Base-by-base conservation (phyloP, 768 basidiomycete genomes). In the Kondoa malvinella region DNA sequence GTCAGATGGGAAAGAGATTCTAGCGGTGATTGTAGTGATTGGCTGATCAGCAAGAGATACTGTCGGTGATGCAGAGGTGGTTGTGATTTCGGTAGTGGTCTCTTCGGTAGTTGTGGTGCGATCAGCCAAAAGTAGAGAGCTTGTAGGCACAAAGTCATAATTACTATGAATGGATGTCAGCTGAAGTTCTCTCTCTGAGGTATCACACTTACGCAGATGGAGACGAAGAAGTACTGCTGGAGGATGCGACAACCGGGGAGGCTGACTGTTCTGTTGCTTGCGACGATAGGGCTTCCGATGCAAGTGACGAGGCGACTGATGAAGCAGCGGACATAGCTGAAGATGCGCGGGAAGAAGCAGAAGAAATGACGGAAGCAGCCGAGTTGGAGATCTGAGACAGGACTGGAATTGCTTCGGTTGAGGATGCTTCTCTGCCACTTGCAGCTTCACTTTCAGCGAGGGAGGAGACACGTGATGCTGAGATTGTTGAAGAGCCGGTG, bases 111-210 rank as follows among this genome's bases (percentile, higher is more conserved):
- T 73, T 15, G 68, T 66, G 16, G 70, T 31, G 0, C 68, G 56
- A 16, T 63, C 67, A 63, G 71, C 69, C 57, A 70, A 32, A 4
- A 74, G 63, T 34, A 74, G 70, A 4, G 71, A 61, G 12, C 69
- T 69, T 2, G 74, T 72, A 3, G 72, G 74, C 3, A 75, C 70
- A 71, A 71, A 75, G 27, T 69, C 70, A 67, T 70, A 72, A 31
- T 50, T 40, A 62, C 40, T 50, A 21, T 50, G 21, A 21, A 8
- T 21, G n/a, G n/a, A n/a, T n/a, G n/a, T n/a, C n/a, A n/a, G n/a
- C 40, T 50, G 40, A 50, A 50, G 40, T 21, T 8, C 21, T 50
- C 40, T 8, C 12, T 50, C 8, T 50, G 40, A 50, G 21, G 21
- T 8, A 50, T 50, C 12, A 21, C 12, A 50, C 40, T 50, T 50